Conservation (phyloP, 1,284 basidiomycete genomes). For the Lentinus polychrous region DNA sequence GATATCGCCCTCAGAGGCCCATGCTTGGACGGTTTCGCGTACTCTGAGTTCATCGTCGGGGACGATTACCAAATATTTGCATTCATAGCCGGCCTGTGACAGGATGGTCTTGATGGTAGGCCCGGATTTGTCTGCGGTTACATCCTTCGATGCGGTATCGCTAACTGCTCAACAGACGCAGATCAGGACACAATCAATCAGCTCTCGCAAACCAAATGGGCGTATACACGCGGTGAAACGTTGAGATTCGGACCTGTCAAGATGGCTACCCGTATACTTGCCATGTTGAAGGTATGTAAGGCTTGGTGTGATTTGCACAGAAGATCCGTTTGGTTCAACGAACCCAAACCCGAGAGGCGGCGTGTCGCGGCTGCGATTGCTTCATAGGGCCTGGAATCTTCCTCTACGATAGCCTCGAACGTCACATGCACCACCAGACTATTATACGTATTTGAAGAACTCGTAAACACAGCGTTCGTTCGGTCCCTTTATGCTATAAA, state of each 20-base stretch:
- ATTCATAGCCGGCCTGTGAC: slow-evolving; percentile 31
- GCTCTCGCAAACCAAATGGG: neutral
- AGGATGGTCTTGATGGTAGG: slow-evolving; percentile 53
- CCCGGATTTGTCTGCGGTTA: slow-evolving; percentile 55
- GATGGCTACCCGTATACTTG: slow-evolving; percentile 22
- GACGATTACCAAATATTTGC: slow-evolving; percentile 34
- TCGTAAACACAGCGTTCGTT: no score
- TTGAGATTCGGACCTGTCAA: slow-evolving; percentile 20
- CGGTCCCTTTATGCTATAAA: no score
- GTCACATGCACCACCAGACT: no score
- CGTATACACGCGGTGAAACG: neutral
- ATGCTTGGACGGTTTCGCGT: slow-evolving; percentile 36
- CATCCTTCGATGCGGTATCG: slow-evolving; percentile 54
- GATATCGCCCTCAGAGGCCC: slow-evolving; percentile 37
- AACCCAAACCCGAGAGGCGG: no score
- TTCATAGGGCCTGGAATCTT: no score
- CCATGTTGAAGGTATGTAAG: slow-evolving; percentile 13
- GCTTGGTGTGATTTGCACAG: neutral
- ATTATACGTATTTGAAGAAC: no score
- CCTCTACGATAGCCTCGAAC: no score
- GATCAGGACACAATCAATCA: slow-evolving; percentile 1
- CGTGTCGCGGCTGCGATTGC: no score
- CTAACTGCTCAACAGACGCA: slow-evolving; percentile 37
- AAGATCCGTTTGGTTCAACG: neutral
- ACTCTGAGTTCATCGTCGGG: slow-evolving; percentile 59